Conservation (phyloP, 176 grass and related monocot species). For the Poa pratensis region DNA sequence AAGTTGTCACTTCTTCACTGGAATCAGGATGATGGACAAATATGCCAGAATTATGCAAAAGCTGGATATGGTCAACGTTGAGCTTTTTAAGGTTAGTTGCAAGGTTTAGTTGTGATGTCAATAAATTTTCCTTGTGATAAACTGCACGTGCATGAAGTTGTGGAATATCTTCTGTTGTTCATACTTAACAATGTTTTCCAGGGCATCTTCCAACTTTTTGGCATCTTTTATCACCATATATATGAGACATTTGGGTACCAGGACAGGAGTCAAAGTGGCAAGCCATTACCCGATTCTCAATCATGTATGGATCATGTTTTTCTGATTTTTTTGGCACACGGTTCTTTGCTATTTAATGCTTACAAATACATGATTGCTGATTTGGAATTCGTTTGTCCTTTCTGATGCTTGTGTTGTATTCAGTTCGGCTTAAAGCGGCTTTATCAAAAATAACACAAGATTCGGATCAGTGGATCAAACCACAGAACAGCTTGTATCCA, state of each 20-base stretch:
- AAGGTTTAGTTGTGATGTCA: slow-evolving; percentile 33
- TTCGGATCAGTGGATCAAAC: slow-evolving; percentile 93
- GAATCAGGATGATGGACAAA: slow-evolving; percentile 98
- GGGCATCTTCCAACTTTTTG: slow-evolving; percentile 92
- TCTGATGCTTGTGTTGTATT: slow-evolving; percentile 42
- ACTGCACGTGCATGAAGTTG: neutral
- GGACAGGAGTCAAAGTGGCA: slow-evolving; percentile 70
- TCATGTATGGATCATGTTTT: slow-evolving; percentile 61
- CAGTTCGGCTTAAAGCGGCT: slow-evolving; percentile 81
- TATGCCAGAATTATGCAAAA: slow-evolving; percentile 99
- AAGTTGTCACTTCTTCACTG: slow-evolving; percentile 30
- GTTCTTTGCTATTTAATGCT: slow-evolving; percentile 39
- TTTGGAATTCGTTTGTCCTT: slow-evolving; percentile 38
- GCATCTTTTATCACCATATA: slow-evolving; percentile 92
- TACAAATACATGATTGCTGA: slow-evolving; percentile 13
- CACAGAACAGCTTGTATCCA: slow-evolving; percentile 62
- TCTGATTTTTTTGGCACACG: slow-evolving; percentile 4
- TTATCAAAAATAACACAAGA: slow-evolving; percentile 98
- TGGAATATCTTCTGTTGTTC: slow-evolving; percentile 36
- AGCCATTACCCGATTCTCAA: slow-evolving; percentile 61
- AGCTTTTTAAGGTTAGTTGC: slow-evolving; percentile 86
- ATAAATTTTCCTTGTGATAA: slow-evolving; percentile 34
- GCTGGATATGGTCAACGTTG: slow-evolving; percentile 90
- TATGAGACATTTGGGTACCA: slow-evolving; percentile 86
- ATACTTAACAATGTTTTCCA: slow-evolving; percentile 54